Evolutionary conservation across 176 grass and related monocot genomes (phyloP), one percentile per base, ranked within the genome.

Genomic region (Avena insularis): DNA sequence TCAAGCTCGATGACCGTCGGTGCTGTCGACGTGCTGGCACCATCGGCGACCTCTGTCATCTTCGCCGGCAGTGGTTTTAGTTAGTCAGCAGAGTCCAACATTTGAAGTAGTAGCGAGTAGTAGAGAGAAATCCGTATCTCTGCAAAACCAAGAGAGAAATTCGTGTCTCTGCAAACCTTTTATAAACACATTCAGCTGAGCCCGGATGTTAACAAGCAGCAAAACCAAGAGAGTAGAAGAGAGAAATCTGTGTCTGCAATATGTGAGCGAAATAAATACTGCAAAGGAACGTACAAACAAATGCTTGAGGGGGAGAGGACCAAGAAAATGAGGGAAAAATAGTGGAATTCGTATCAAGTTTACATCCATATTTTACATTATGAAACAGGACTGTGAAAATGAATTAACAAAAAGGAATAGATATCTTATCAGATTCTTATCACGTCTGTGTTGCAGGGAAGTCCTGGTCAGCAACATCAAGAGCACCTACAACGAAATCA

Each of bases 401-500:
- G 43, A 82, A 4, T 63, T 49, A 48, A 64, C n/a, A 54, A 29
- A 64, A 75, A 12, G 12, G 75, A 46, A n/a, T 48, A 75, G 8
- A 50, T 25, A 47, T 14, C 68, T 47, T 65, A 12, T 64, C 8
- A 36, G 2, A 70, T 87, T 59, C 89, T 84, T 66, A 75, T 27
- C 5, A 23, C 8, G 1, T 58, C 14, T 15, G 38, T 7, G 38
- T 79, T 83, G 11, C 89, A 93, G 91, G 80, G 91, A 95, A 82
- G 89, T 88, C 71, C 71, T 95, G 71, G 19, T 95, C 63, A 59
- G 36, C 33, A 95, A 93, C 64, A 86, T 95, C 23, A 91, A 93
- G 84, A 57, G 49, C 60, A 89, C 86, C 25, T 95, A 89, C 71
- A 76, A 77, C 5, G 84, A 93, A 69, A 91, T 95, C 63, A 87